phyloP scores from a whole-genome alignment of 495 filamentous ascomycete species.

The Penicillium coffeae region DNA sequence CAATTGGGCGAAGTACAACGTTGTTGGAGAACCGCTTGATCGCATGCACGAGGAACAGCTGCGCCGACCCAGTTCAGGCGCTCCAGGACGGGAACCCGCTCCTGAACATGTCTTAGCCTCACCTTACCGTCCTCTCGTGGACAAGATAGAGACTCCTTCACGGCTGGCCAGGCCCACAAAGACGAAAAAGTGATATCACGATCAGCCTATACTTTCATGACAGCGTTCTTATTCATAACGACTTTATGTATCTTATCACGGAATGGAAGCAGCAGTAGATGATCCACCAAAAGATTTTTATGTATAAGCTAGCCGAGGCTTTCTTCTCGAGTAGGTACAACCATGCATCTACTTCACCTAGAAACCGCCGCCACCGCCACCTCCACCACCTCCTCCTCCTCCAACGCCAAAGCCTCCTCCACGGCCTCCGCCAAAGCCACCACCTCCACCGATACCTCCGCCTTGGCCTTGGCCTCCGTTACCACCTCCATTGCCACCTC shows the following conservation, averaged over 20 bases:
- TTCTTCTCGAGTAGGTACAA: background rate
- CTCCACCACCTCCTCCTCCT: background rate
- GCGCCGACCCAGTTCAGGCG: conserved; percentile 55
- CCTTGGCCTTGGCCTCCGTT: background rate
- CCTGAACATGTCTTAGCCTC: conserved; percentile 61
- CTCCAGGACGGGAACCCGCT: conserved; percentile 41
- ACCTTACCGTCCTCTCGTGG: conserved; percentile 68
- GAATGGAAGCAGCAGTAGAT: conserved; percentile 6
- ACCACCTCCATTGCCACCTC: background rate
- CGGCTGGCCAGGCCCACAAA: conserved; percentile 28
- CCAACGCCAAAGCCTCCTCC: background rate
- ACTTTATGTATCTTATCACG: conserved; percentile 17
- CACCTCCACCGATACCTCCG: conserved; percentile 4
- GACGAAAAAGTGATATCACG: conserved; percentile 31
- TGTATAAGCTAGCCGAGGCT: background rate
- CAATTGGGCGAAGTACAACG: conserved; percentile 87
- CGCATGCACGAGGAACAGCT: conserved; percentile 78
- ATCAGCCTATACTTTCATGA: conserved; percentile 1
- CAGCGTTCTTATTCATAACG: conserved; percentile 10
- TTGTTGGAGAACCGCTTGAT: conserved; percentile 76
- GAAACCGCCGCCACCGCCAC: background rate
- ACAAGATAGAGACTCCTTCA: conserved; percentile 55
- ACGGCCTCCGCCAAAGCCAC: background rate
- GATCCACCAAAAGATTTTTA: conserved; percentile 1
- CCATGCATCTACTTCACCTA: background rate